These are phyloP conservation scores for Discostella stelligeroides DNA, from an alignment of 108 stramenopile genomes.

Conservation along the genomic window DNA sequence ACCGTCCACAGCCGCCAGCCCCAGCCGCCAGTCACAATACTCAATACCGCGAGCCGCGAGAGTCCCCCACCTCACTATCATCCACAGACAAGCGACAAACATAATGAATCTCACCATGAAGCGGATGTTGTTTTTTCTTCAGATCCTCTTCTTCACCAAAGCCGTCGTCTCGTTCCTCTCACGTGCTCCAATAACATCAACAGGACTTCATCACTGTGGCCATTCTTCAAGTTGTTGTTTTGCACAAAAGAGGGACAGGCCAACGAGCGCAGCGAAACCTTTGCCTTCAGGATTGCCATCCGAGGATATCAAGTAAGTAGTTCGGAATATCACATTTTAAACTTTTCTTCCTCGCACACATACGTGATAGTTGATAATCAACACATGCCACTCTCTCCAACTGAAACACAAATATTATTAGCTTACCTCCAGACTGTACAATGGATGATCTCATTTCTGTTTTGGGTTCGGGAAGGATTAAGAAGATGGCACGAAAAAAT, in stretches of 20 bases:
- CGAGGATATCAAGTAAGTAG: conserved; percentile 3
- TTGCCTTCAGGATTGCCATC: conserved; percentile 8
- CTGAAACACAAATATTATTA: neutral
- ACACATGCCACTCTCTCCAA: neutral
- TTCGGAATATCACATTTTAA: no score
- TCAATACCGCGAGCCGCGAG: no score
- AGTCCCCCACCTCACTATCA: no score
- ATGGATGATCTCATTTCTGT: conserved; percentile 23
- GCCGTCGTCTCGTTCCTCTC: conserved; percentile 10
- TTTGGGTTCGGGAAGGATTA: conserved; percentile 13
- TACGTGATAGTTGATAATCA: no score
- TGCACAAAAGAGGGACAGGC: conserved; percentile 9
- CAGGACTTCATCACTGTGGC: no score
- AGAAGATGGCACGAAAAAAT: conserved; percentile 30
- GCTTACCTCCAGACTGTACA: conserved; percentile 4
- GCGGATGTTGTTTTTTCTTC: no score
- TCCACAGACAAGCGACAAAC: no score
- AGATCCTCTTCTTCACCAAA: conserved; percentile 1
- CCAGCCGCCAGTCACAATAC: no score
- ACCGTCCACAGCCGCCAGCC: no score
- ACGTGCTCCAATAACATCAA: neutral
- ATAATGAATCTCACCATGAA: no score
- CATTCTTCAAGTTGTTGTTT: neutral
- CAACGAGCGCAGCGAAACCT: conserved; percentile 5
- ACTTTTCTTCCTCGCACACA: no score